These are phyloP conservation scores for Avena atlantica DNA, from an alignment of 176 grass and related monocot species.

Conservation along the genomic window DNA sequence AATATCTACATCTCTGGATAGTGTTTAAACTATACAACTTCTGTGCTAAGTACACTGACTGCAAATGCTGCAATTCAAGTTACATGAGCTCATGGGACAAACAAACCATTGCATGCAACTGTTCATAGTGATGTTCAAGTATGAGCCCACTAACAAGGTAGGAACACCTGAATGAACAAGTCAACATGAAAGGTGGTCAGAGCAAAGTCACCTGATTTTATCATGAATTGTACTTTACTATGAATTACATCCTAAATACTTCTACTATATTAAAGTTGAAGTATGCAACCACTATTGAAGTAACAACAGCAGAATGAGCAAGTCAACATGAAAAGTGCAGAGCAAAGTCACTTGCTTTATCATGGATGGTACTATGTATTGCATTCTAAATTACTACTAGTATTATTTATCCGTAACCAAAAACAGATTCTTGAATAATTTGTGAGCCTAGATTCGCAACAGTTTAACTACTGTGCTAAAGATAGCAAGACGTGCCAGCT, in stretches of 20 bases:
- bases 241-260: background rate
- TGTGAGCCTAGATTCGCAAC: background rate
- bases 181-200: conserved; percentile 7
- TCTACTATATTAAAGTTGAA: background rate
- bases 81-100: conserved; percentile 20
- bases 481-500: conserved; percentile 1
- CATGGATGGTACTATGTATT: background rate
- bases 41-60: background rate
- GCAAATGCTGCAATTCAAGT: background rate
- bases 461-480: background rate
- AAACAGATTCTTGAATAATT: conserved; percentile 7
- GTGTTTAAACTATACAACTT: background rate
- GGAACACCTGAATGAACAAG: conserved; percentile 17
- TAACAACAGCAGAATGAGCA: conserved; percentile 1
- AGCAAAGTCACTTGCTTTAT: background rate
- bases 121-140: background rate
- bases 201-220: background rate
- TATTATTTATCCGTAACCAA: background rate
- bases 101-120: conserved; percentile 19
- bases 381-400: background rate
- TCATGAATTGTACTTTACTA: background rate
- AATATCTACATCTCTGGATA: background rate
- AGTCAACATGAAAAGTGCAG: background rate
- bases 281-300: conserved; percentile 7
- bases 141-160: background rate